phyloP scores from a whole-genome alignment of 768 basidiomycete genomes.

The Paxillus rubicundulus region DNA sequence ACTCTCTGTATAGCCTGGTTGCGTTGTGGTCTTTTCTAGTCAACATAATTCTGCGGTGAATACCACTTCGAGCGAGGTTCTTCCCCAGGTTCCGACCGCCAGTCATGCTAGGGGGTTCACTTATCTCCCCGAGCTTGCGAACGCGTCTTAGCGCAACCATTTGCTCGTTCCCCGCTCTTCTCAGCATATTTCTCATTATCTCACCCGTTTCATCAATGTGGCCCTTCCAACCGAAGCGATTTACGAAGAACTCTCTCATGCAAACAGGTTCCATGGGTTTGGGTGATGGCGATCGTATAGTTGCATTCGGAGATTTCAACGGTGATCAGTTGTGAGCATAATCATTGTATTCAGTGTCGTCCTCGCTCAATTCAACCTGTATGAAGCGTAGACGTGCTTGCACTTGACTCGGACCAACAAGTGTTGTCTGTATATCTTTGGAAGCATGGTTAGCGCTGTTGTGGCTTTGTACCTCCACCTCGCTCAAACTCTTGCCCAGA shows the following conservation, averaged over 20 bases:
- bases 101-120: background rate
- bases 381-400: conserved; percentile 73
- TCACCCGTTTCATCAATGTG: conserved; percentile 45
- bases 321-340: conserved; percentile 87
- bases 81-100: background rate
- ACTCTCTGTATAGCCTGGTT: background rate
- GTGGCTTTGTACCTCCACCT: background rate
- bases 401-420: conserved; percentile 72
- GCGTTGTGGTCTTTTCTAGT: background rate
- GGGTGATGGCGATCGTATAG: conserved; percentile 63
- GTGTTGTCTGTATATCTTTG: conserved; percentile 77
- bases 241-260: conserved; percentile 76
- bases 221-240: conserved; percentile 88
- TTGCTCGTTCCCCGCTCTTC: conserved; percentile 4
- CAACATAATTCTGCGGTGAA: background rate
- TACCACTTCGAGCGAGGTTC: background rate
- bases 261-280: conserved; percentile 80
- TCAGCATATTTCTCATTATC: conserved; percentile 16
- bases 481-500: conserved; percentile 38
- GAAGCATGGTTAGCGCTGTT: conserved; percentile 63
- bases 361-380: background rate
- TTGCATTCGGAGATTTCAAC: conserved; percentile 94
- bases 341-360: background rate
- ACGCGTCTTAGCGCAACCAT: background rate
- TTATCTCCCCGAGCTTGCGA: background rate